A percentile compares a stretch with the other conserved stretches of the same genome.
These are phyloP conservation scores for Talaromyces nanjingensis DNA, from an alignment of 495 filamentous ascomycete genomes.

Conservation along the genomic window DNA sequence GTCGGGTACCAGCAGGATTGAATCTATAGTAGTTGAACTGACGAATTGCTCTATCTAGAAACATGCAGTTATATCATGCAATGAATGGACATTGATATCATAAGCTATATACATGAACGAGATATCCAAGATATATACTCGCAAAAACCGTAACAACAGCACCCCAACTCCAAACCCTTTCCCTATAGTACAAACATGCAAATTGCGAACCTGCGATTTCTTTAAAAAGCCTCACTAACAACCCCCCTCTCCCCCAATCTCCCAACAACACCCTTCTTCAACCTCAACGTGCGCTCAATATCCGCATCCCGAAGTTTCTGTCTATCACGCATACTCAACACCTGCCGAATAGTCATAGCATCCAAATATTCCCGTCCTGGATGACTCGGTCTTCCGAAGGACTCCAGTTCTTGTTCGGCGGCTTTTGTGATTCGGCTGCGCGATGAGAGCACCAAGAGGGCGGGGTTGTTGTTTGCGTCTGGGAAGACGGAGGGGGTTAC, in stretches of 20 bases:
- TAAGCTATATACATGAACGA: neutral
- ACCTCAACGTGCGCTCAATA: conserved; percentile 53
- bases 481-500: conserved; percentile 37
- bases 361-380: conserved; percentile 50
- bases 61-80: neutral
- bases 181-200: neutral
- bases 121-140: neutral
- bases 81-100: neutral
- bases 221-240: conserved; percentile 28
- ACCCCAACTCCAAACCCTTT: neutral
- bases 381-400: conserved; percentile 35
- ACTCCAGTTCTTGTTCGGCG: conserved; percentile 45
- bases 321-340: conserved; percentile 53
- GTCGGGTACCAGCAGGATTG: neutral
- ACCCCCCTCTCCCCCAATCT: conserved; percentile 47
- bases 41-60: neutral
- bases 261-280: conserved; percentile 51
- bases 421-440: conserved; percentile 35
- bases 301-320: conserved; percentile 38
- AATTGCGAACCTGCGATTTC: neutral
- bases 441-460: conserved; percentile 41
- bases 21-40: neutral
- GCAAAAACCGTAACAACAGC: neutral
- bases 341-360: conserved; percentile 52
- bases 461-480: conserved; percentile 45